Evolutionary conservation across 768 basidiomycete species (phyloP), one percentile per base, ranked within the genome.

Genomic region (Glaciozyma antarctica): DNA sequence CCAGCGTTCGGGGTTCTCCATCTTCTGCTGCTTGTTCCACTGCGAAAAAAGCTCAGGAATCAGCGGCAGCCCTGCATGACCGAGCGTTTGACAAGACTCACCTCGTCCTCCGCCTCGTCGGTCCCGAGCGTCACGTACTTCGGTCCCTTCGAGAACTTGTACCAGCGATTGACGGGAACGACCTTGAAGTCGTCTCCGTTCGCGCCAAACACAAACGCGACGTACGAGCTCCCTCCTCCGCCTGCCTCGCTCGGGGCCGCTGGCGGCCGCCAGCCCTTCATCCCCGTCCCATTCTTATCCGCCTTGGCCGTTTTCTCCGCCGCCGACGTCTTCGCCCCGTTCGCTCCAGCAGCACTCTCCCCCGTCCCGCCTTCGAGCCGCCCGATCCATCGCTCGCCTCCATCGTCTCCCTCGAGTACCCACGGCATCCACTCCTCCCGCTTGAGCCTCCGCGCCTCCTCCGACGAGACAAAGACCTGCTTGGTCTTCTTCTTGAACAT

Each of bases 371-470:
- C 88, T 76, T 91, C 88, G 79, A 92, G 80, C 75, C 86, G 82
- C 10, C 86, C 90, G 47, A 84, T 80, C 90, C 90, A 93, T 19
- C 83, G 75, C 77, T 92, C 88, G 63, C 80, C 78, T 58, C 83
- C 81, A 24, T 81, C 80, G 75, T 90, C 89, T 54, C 63, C 63
- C 78, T 93, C 90, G 79, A 92, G 83, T 47, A 93, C 86, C 90
- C 90, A 93, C 3, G 90, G 90, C 76, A 88, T 88, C 68, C 88
- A 80, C 77, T 93, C 90, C 78, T 93, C 90, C 73, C 82, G 82
- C 75, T 87, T 80, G 72, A 92, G 79, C 77, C 88, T 86, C 70
- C 89, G 79, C 58, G 83, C 80, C 47, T 85, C 85, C 62, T 91
- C 88, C 0, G 87, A 84, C 2, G 90, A 86, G 66, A 84, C 82